Evolutionary conservation across 495 filamentous ascomycete species (phyloP).

Genomic region (Monascus purpureus): DNA sequence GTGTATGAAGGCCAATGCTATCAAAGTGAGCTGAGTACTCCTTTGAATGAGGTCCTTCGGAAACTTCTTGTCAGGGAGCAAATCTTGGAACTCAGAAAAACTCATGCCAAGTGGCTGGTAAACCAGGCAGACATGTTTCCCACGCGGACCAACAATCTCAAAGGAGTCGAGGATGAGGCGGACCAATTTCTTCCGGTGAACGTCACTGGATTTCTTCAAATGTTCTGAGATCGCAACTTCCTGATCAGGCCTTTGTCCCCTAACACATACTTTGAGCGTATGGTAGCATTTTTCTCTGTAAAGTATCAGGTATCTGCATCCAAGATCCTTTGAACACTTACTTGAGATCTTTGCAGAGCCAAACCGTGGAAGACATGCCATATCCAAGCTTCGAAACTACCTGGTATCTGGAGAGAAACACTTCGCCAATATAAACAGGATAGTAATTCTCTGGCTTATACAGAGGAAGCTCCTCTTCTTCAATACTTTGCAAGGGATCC

Average conservation of each 20-base stretch:
- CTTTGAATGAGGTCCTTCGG: conserved; percentile 12
- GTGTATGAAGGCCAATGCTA: conserved; percentile 28
- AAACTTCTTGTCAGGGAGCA: conserved; percentile 15
- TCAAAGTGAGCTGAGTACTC: conserved; percentile 16
- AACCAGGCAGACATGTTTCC: conserved; percentile 26
- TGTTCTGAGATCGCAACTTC: conserved; percentile 15
- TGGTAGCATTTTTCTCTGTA: conserved; percentile 15
- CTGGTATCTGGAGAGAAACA: conserved; percentile 23
- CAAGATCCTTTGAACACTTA: conserved; percentile 9
- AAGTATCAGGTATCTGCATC: conserved; percentile 5
- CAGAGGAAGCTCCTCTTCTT: conserved; percentile 29
- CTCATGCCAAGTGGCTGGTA: conserved; percentile 28
- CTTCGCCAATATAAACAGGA: conserved; percentile 30
- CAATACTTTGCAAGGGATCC: no score
- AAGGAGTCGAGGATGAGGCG: conserved; percentile 25
- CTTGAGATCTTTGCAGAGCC: conserved; percentile 34
- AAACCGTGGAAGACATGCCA: conserved; percentile 34
- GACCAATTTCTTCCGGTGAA: conserved; percentile 16
- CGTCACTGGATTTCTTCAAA: conserved; percentile 13
- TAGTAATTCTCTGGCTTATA: conserved; percentile 26
- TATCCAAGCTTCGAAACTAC: conserved; percentile 33
- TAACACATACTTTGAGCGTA: conserved; percentile 21
- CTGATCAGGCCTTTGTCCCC: conserved; percentile 8
- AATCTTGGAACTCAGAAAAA: conserved; percentile 16
- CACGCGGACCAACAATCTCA: conserved; percentile 19